Percentiles rank a stretch among this genome's conserved stretches.
Conservation (phyloP, 768 basidiomycete species). For the Mrakia gelida region DNA sequence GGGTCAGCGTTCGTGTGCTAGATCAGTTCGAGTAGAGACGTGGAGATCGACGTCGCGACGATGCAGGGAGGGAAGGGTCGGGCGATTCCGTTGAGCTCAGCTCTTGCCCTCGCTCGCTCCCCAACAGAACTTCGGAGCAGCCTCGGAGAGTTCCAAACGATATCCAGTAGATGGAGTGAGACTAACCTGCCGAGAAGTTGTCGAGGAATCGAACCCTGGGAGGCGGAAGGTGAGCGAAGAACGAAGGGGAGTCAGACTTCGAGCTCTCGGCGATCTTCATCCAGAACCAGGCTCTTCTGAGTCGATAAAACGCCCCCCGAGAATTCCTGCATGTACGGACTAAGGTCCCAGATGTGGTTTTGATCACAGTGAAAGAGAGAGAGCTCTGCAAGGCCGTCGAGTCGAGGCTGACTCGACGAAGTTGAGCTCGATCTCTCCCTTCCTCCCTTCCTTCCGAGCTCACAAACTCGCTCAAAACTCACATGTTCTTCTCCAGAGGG, state of each 20-base stretch:
- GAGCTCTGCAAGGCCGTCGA: no score
- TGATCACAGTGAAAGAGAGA: no score
- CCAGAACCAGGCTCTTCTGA: no score
- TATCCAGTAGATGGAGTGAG: background rate
- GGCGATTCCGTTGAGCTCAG: background rate
- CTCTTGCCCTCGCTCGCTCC: slow-evolving; percentile 49
- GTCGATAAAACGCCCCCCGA: no score
- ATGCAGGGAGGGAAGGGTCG: background rate
- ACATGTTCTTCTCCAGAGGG: slow-evolving; percentile 98
- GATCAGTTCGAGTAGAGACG: background rate
- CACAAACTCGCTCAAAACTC: slow-evolving; percentile 47
- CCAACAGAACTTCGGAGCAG: slow-evolving; percentile 95
- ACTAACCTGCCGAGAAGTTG: slow-evolving; percentile 92
- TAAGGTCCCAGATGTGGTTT: no score
- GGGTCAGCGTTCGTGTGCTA: background rate
- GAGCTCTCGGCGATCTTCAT: background rate
- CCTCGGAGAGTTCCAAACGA: background rate
- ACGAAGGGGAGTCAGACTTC: slow-evolving; percentile 33
- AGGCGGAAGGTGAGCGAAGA: slow-evolving; percentile 33
- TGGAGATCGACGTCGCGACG: background rate
- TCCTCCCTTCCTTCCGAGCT: background rate
- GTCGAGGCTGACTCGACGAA: background rate
- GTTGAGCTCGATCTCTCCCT: background rate
- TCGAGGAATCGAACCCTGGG: slow-evolving; percentile 91
- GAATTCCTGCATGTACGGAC: no score